Evolutionary conservation across 2,329 filamentous ascomycete species (phyloP).

Genomic region (Microdochium trichocladiopsis): DNA sequence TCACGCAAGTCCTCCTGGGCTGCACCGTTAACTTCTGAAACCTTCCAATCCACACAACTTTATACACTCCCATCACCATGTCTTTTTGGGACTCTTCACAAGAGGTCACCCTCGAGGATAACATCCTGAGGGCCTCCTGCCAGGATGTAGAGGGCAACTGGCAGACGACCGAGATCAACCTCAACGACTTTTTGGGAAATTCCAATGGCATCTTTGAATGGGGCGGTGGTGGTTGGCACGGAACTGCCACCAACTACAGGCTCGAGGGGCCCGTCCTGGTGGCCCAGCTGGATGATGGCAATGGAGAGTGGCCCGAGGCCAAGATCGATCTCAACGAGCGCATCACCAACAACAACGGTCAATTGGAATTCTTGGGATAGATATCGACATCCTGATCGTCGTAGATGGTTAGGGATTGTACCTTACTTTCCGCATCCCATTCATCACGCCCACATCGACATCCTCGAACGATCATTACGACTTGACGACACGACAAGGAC

Average conservation of each 20-base stretch:
- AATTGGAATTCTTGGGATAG: not conserved
- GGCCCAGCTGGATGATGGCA: not conserved
- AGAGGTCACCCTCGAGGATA: not conserved
- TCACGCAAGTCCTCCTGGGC: too few species aligned
- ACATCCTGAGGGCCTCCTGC: not conserved
- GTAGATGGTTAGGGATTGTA: too few species aligned
- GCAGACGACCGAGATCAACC: not conserved
- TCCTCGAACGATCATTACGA: too few species aligned
- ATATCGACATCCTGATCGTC: too few species aligned
- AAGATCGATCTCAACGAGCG: not conserved
- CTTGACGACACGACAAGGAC: too few species aligned
- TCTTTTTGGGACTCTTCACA: not conserved
- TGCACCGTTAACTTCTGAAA: too few species aligned
- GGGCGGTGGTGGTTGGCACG: not conserved
- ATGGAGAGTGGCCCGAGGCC: not conserved
- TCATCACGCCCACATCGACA: too few species aligned
- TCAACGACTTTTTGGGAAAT: not conserved
- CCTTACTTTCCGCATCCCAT: too few species aligned
- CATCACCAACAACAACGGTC: not conserved
- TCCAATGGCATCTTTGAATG: not conserved
- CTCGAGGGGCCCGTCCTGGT: not conserved
- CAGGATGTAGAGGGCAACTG: not conserved
- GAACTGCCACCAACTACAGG: not conserved
- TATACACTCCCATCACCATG: not conserved
- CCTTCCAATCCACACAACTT: not conserved